Evolutionary conservation across 2,329 filamentous ascomycete species (phyloP), one percentile per base, ranked within the genome.

Genomic region (Dactylonectria estremocensis): DNA sequence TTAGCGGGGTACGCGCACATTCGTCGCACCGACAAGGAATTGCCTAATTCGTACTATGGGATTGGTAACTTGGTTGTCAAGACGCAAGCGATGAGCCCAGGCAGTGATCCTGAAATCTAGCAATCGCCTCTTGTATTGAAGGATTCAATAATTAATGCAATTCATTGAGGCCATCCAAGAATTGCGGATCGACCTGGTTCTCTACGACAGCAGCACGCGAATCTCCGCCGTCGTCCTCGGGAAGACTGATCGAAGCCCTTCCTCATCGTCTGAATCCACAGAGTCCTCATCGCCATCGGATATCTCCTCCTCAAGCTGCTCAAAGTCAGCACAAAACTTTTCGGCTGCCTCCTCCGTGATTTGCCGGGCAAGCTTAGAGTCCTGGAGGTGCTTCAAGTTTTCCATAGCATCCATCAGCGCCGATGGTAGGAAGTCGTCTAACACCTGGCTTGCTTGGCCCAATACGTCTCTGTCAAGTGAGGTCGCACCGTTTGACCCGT

Each of bases 341-440:
- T 94, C 91, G 1, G 95, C 93, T 0, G 95, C 95, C 70, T 93
- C 89, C 74, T 97, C 93, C 0, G 94, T 96, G 55, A 97, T 89
- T 53, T 91, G 86, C 54, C 93, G 89, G 14, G 92, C 92, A 64
- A 97, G 83, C 11, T 86, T 86, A 1, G 92, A 89, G 75, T 93
- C 93, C 69, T 92, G 90, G 1, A 99, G 82, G 48, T 89, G 85
- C 70, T 91, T 92, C 28, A 98, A 81, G 67, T 94, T 93, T 57
- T 96, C 93, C 74, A 93, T 90, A 3, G 95, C 95, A 78, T 99
- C 96, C 86, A 98, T 95, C 33, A 97, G 86, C 3, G 95, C 96
- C 1, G 94, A 97, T 0, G 96, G 95, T 24, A 99, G 84, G 82
- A 98, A 99, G 68, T 94, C 91, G 77, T 99, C 96, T 7, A 99